Evolutionary conservation across 1,284 basidiomycete species (phyloP), one percentile per base, ranked within the genome.

Genomic region (Paramarasmius palmivorus): DNA sequence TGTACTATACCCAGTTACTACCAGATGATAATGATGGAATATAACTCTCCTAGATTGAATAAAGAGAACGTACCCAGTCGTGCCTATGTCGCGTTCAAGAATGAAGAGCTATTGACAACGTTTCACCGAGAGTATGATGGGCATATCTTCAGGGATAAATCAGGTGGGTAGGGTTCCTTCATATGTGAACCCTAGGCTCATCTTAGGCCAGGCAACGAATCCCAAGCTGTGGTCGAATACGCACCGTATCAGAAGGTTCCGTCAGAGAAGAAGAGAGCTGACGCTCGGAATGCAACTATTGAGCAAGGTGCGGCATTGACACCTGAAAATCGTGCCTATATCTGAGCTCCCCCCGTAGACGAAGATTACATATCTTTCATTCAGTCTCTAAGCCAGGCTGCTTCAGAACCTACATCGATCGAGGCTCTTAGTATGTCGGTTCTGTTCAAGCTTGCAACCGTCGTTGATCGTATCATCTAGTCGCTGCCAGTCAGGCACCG

Each of bases 121-220:
- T 98, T 99, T 63, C 90, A 92, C 64, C 76, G 79, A 20, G 92
- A 82, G 20, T 99, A 94, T 63, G 93, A 98, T 64, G 95, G 95
- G 0, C 95, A 98, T 74, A 55, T 92, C 32, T 98, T 96, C 67
- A 79, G 89, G 57, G 93, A 98, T 69, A 95, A 95, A 76, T 79
- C 90, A 59, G 95, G 95, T 93, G 59, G 47, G 83, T 40, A 22
- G 53, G 22, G 45, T 15, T 44, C 50, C 34, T 38, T 34, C 1
- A 5, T 26, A 36, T 38, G 9, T 32, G 2, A 14, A 9, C 32
- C 20, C 14, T 54, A n/a, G 41, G 53, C 41, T 37, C 48, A 19
- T 29, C 54, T 54, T 55, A 26, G 45, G 23, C 32, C 61, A 95
- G 95, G 95, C 9, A 89, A 88, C 63, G 92, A 96, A 65, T 92